These are phyloP conservation scores for Coprinellus aureogranulatus DNA, from an alignment of 768 basidiomycete species.

Conservation along the genomic window DNA sequence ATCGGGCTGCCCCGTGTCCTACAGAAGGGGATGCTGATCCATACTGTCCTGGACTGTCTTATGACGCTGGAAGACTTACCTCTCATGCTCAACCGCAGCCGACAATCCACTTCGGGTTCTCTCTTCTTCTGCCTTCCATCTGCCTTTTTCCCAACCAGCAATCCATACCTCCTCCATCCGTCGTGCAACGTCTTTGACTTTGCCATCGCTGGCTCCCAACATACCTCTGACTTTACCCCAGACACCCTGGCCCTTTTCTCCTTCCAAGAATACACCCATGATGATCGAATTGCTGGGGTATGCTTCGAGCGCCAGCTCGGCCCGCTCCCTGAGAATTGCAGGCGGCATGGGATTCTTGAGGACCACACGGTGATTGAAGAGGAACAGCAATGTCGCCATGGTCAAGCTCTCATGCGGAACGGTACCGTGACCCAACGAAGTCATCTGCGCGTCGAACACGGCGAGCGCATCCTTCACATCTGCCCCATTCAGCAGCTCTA, in stretches of 20 bases:
- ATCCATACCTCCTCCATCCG: constrained; percentile 74
- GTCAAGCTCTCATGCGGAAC: constrained; percentile 52
- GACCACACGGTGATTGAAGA: constrained; percentile 56
- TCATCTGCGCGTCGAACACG: constrained; percentile 40
- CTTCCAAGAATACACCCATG: constrained; percentile 72
- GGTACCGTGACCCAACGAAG: constrained; percentile 18
- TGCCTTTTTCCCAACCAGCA: constrained; percentile 71
- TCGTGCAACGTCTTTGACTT: constrained; percentile 56
- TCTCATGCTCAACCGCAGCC: constrained; percentile 61
- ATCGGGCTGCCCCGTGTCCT: constrained; percentile 67
- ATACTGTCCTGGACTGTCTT: neutral
- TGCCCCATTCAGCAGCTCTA: constrained; percentile 56
- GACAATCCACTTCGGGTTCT: constrained; percentile 63
- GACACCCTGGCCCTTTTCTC: constrained; percentile 71
- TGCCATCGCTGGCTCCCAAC: constrained; percentile 47
- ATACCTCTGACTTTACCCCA: constrained; percentile 70
- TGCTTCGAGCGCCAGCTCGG: constrained; percentile 48
- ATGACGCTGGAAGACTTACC: constrained; percentile 42
- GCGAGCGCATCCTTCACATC: constrained; percentile 37
- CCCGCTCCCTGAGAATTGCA: constrained; percentile 53
- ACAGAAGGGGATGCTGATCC: neutral
- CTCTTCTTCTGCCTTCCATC: constrained; percentile 71
- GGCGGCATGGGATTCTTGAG: constrained; percentile 61
- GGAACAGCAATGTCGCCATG: constrained; percentile 53
- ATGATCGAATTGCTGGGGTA: constrained; percentile 73